Conservation (phyloP, 1,284 basidiomycete species). For the Trametes hirsuta region DNA sequence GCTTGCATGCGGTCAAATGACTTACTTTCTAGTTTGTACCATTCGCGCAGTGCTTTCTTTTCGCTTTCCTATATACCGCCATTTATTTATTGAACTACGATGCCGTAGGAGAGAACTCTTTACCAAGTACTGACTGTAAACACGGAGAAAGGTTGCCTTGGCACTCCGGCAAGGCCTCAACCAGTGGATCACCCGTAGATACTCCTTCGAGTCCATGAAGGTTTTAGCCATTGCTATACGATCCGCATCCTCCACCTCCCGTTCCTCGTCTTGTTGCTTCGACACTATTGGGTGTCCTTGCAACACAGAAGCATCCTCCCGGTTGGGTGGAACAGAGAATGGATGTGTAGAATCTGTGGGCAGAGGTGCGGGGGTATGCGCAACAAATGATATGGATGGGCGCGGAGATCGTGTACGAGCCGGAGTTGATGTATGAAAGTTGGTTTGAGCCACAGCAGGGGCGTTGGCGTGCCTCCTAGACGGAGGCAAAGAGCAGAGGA, state of each 20-base stretch:
- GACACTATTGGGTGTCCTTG: conserved; percentile 23
- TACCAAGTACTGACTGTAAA: conserved; percentile 88
- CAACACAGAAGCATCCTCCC: conserved; percentile 32
- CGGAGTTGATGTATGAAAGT: conserved; percentile 51
- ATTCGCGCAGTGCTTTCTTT: conserved; percentile 67
- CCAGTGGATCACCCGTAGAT: conserved; percentile 71
- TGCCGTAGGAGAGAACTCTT: conserved; percentile 37
- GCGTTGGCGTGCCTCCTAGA: conserved; percentile 40
- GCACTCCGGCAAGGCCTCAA: conserved; percentile 67
- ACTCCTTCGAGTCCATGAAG: conserved; percentile 82
- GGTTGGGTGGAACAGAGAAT: conserved; percentile 18
- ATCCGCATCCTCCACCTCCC: conserved; percentile 69
- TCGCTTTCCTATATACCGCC: conserved; percentile 52
- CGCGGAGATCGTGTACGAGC: conserved; percentile 47
- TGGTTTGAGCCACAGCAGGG: conserved; percentile 27
- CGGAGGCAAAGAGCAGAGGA: conserved; percentile 63
- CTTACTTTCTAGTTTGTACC: conserved; percentile 76
- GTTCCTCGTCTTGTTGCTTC: conserved; percentile 43
- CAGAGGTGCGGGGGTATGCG: conserved; percentile 39
- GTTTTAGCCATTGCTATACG: conserved; percentile 71
- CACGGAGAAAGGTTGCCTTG: conserved; percentile 76
- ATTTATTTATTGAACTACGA: conserved; percentile 16
- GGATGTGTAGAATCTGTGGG: conserved; percentile 14
- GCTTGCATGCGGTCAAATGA: conserved; percentile 8
- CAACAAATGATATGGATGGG: conserved; percentile 38